Evolutionary conservation across 768 basidiomycete species (phyloP), one percentile per base, ranked within the genome.

Genomic region (Vishniacozyma victoriae): DNA sequence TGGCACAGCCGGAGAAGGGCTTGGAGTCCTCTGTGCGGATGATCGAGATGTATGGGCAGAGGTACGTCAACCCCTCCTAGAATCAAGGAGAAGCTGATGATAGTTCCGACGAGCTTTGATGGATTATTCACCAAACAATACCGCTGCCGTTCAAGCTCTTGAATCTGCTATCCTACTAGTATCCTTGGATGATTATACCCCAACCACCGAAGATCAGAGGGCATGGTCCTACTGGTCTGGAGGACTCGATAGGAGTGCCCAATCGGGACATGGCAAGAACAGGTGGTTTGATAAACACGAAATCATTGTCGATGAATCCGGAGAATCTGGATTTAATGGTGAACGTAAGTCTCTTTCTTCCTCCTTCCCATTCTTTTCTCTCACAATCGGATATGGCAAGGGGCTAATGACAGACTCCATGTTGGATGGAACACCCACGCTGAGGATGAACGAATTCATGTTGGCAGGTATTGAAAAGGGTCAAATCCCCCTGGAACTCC

Each of bases 201-300:
- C 93, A 0, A 75, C 86, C 25, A 86, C 86, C 4, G 60, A 57
- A 7, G 86, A 93, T 56, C 82, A 87, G 23, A 77, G 85, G 12
- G 85, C 85, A 47, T 85, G 86, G 83, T 76, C 74, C 16, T 80
- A 82, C 41, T 96, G 93, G 91, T 83, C 83, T 19, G 93, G 67
- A 18, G 65, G 70, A n/a, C 51, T 59, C 14, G 59, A 56, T 35
- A 44, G 55, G 20, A 54, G 50, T 14, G 40, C 52, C 5, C 46
- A 49, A 23, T 39, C 37, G 44, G 62, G 91, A 25, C 80, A 93
- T 58, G 92, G 89, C 19, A 76, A 82, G 41, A 95, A 93, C 70
- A 76, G 93, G 51, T 99, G 86, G 78, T 96, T 84, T 67, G 95
- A 97, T 76, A 99, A 99, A 73, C 93, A 97, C 67, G 87, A 97